A percentile compares a stretch with the other conserved stretches of the same genome.
Conservation (phyloP, 352 stramenopile genomes). For the Thalassiosira livingstoniorum region DNA sequence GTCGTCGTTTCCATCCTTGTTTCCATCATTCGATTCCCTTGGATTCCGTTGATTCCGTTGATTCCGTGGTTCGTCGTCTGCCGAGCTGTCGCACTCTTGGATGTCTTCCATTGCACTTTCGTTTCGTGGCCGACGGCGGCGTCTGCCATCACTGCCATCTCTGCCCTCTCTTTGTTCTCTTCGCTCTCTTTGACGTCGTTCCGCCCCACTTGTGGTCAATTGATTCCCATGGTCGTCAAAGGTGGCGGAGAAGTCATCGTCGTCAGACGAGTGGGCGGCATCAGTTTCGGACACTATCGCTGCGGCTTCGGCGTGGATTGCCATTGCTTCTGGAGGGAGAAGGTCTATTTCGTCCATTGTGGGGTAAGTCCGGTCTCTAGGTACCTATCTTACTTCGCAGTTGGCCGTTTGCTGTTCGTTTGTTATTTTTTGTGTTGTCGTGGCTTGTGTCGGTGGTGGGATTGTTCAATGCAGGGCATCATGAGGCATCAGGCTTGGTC, state of each 20-base stretch:
- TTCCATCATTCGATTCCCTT: too few species aligned
- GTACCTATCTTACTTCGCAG: too few species aligned
- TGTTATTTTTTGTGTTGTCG: too few species aligned
- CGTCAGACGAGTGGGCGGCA: slow-evolving; percentile 42
- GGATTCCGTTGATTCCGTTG: too few species aligned
- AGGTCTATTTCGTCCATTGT: too few species aligned
- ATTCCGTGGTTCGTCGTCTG: too few species aligned
- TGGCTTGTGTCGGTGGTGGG: too few species aligned
- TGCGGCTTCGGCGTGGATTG: slow-evolving; percentile 25
- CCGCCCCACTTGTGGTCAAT: not conserved
- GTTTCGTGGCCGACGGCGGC: not conserved
- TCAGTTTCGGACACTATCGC: slow-evolving; percentile 57
- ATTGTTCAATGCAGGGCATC: too few species aligned
- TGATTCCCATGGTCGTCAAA: not conserved
- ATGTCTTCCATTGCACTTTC: not conserved
- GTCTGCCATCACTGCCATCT: not conserved
- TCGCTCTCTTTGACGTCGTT: not conserved
- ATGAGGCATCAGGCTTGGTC: too few species aligned
- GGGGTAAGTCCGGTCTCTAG: too few species aligned
- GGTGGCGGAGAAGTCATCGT: slow-evolving; percentile 25
- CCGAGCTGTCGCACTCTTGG: not conserved
- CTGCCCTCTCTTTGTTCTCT: not conserved
- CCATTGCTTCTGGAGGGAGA: too few species aligned
- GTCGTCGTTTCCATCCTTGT: slow-evolving; percentile 9
- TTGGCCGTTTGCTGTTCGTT: too few species aligned